These are phyloP conservation scores for Rhodofomes roseus DNA, from an alignment of 1,284 basidiomycete genomes.

Conservation along the genomic window DNA sequence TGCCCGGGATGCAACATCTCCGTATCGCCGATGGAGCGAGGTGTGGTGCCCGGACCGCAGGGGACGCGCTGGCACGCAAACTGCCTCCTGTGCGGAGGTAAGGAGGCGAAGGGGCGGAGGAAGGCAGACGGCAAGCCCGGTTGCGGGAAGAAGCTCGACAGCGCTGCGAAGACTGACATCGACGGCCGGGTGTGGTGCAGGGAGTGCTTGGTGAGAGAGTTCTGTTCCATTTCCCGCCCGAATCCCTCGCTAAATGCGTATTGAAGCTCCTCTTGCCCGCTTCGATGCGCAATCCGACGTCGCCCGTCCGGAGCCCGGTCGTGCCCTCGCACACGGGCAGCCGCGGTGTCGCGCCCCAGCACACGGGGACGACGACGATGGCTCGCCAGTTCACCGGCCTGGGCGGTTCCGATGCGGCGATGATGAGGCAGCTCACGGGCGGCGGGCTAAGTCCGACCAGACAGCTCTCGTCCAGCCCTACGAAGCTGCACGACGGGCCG, in stretches of 20 bases:
- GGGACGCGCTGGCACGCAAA: conserved; percentile 72
- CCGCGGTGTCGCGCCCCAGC: conserved; percentile 43
- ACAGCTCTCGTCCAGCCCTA: conserved; percentile 36
- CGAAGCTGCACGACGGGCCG: conserved; percentile 30
- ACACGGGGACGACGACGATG: conserved; percentile 67
- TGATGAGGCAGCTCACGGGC: conserved; percentile 62
- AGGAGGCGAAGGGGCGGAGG: conserved; percentile 36
- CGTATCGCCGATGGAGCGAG: conserved; percentile 78
- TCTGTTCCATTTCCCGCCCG: background rate
- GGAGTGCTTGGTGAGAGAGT: conserved; percentile 73
- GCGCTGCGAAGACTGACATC: conserved; percentile 70
- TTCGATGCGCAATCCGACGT: conserved; percentile 44
- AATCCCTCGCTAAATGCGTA: background rate
- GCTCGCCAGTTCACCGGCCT: conserved; percentile 73
- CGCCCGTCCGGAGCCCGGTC: conserved; percentile 44
- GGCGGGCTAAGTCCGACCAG: conserved; percentile 61
- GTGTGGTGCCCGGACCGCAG: conserved; percentile 78
- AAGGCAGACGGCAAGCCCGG: conserved; percentile 61
- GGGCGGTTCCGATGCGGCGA: conserved; percentile 36
- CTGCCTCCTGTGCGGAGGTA: conserved; percentile 79
- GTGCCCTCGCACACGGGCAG: conserved; percentile 45
- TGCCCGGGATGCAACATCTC: conserved; percentile 72
- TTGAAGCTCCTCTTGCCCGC: conserved; percentile 54
- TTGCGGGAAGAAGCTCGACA: conserved; percentile 78
- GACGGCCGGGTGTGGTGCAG: conserved; percentile 78